These are phyloP conservation scores for Opeltia flavorubescens DNA, from an alignment of 495 filamentous ascomycete genomes.

Conservation along the genomic window DNA sequence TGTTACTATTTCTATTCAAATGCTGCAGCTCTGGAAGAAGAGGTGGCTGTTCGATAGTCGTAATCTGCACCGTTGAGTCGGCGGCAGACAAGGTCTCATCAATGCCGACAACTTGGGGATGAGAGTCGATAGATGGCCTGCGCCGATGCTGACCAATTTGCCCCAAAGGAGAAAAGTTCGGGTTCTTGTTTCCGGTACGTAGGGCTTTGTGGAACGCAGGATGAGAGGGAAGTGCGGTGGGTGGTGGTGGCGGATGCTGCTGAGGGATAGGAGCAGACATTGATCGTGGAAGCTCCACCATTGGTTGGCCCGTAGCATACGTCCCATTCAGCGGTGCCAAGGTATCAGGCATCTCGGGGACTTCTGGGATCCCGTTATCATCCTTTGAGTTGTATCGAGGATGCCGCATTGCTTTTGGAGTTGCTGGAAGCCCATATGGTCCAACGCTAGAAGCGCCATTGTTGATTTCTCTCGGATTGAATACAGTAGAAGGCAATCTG, in stretches of 20 bases:
- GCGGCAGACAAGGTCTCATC: conserved; percentile 48
- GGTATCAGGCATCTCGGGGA: conserved; percentile 51
- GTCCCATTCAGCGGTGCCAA: conserved; percentile 41
- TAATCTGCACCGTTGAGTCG: conserved; percentile 12
- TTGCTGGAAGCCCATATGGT: conserved; percentile 61
- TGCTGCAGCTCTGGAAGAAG: conserved; percentile 79
- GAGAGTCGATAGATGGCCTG: conserved; percentile 21
- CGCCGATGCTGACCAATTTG: conserved; percentile 27
- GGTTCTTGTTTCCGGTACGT: conserved; percentile 26
- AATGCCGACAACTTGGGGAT: conserved; percentile 38
- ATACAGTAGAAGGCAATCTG: conserved; percentile 6
- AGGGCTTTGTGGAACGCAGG: conserved; percentile 42
- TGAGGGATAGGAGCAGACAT: conserved; percentile 63
- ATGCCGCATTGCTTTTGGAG: conserved; percentile 73
- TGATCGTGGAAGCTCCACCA: conserved; percentile 42
- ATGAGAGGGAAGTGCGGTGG: conserved; percentile 36
- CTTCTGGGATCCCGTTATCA: conserved; percentile 41
- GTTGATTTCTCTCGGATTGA: conserved; percentile 5
- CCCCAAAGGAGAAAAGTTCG: conserved; percentile 17
- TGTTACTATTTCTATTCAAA: conserved; percentile 27
- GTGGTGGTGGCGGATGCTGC: conserved; percentile 27
- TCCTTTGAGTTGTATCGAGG: conserved; percentile 50
- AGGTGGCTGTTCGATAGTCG: conserved; percentile 36
- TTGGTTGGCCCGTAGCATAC: conserved; percentile 45
- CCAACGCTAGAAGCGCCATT: conserved; percentile 16